Conservation (phyloP, 371 early-diverging fungal species). For the Syncephalastrum monosporum region DNA sequence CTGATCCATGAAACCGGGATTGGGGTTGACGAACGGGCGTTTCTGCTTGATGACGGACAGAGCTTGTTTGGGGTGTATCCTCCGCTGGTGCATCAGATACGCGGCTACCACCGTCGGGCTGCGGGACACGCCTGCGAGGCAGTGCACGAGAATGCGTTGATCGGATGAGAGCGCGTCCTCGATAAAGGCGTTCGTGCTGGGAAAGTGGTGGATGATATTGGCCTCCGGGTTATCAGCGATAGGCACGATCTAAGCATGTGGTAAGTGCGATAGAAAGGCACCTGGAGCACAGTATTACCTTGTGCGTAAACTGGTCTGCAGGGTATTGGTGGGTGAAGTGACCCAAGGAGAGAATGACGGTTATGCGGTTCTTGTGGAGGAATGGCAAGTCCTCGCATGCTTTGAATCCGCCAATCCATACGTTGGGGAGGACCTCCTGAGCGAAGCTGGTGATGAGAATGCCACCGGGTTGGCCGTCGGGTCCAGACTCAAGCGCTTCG, state of each 20-base stretch:
- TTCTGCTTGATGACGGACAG: slow-evolving; percentile 47
- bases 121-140: slow-evolving; percentile 48
- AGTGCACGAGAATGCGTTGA: slow-evolving; percentile 62
- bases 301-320: slow-evolving; percentile 48
- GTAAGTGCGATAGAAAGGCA: not conserved
- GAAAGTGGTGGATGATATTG: slow-evolving; percentile 70
- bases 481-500: slow-evolving; percentile 35
- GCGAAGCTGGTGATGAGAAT: slow-evolving; percentile 46
- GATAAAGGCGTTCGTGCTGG: slow-evolving; percentile 63
- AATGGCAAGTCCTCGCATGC: slow-evolving; percentile 33
- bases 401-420: slow-evolving; percentile 51
- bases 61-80: slow-evolving; percentile 51
- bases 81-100: slow-evolving; percentile 66
- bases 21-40: slow-evolving; percentile 67
- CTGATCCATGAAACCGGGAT: slow-evolving; percentile 72
- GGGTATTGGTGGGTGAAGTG: slow-evolving; percentile 38
- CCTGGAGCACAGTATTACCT: slow-evolving; percentile 22
- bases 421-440: slow-evolving; percentile 32
- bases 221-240: slow-evolving; percentile 69
- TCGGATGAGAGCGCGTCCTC: slow-evolving; percentile 37
- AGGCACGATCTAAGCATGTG: slow-evolving; percentile 38
- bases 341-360: slow-evolving; percentile 55
- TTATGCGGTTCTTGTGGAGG: slow-evolving; percentile 54
- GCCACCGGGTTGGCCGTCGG: slow-evolving; percentile 46
- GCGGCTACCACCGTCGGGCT: slow-evolving; percentile 52